Conservation (phyloP, 2,329 filamentous ascomycete genomes). For the Amesomyces nigricolor region DNA sequence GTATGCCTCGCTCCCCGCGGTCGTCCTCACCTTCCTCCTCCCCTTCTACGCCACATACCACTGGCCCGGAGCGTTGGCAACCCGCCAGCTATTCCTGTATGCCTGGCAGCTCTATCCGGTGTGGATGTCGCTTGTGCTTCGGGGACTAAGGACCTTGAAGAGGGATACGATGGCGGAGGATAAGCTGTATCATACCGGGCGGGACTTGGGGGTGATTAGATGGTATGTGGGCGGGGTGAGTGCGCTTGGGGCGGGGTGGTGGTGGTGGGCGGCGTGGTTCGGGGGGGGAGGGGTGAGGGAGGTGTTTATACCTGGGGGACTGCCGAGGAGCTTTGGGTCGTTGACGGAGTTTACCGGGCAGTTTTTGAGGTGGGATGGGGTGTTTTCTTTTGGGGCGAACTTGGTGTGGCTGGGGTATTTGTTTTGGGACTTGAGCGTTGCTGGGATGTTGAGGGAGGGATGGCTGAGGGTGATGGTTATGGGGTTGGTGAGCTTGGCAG, state of each 20-base stretch:
- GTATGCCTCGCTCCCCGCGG: constrained; percentile 13
- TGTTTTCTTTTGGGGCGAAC: constrained; percentile 12
- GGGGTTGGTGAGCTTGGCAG: constrained; percentile 8
- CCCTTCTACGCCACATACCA: constrained; percentile 11
- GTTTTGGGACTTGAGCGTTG: constrained; percentile 20
- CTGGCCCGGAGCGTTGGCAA: neutral
- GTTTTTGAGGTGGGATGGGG: constrained; percentile 17
- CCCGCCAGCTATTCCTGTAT: constrained; percentile 8
- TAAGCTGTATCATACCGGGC: neutral
- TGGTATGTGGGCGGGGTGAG: constrained; percentile 8
- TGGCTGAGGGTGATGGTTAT: constrained; percentile 11
- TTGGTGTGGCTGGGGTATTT: constrained; percentile 22
- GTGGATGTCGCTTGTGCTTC: constrained; percentile 5
- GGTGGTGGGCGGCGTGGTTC: constrained; percentile 5
- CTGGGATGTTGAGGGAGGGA: constrained; percentile 20
- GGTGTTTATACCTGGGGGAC: constrained; percentile 9
- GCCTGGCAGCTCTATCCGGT: constrained; percentile 19
- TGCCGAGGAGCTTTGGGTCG: neutral
- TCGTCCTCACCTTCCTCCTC: constrained; percentile 11
- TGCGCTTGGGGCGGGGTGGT: constrained; percentile 6
- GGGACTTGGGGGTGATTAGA: constrained; percentile 16
- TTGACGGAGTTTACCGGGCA: constrained; percentile 6
- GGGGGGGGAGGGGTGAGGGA: neutral
- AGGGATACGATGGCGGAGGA: constrained; percentile 13
- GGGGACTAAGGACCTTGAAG: neutral